phyloP scores from a whole-genome alignment of 345 rosid species.

The Salix brachista region DNA sequence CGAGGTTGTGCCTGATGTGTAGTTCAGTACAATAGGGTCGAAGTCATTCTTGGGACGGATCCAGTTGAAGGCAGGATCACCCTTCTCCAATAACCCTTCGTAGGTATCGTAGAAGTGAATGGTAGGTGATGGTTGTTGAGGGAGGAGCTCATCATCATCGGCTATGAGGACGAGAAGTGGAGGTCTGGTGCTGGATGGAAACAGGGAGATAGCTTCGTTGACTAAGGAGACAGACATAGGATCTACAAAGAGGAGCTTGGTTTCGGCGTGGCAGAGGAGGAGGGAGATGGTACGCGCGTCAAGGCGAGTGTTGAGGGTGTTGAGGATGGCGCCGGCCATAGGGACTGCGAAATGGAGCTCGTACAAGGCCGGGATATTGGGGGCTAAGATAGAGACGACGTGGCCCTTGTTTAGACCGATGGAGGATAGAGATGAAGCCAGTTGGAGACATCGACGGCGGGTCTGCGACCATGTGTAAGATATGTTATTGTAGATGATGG shows the following conservation, averaged over 20 bases:
- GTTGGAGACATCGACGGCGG: constrained; percentile 59
- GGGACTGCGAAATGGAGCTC: constrained; percentile 91
- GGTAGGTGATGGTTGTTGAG: not conserved
- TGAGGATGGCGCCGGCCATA: constrained; percentile 72
- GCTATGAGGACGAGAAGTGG: constrained; percentile 51
- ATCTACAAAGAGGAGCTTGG: constrained; percentile 70
- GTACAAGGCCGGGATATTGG: constrained; percentile 72
- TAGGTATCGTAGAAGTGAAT: constrained; percentile 19
- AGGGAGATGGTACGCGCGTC: constrained; percentile 68
- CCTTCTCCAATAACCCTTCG: constrained; percentile 13
- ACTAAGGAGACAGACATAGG: constrained; percentile 30
- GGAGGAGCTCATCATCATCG: constrained; percentile 33
- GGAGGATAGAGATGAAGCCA: constrained; percentile 68
- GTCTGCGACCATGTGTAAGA: constrained; percentile 72
- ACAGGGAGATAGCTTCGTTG: constrained; percentile 48
- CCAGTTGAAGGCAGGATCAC: constrained; percentile 22
- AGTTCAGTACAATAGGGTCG: constrained; percentile 21
- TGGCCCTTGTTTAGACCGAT: constrained; percentile 43
- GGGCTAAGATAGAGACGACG: constrained; percentile 69
- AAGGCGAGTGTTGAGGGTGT: constrained; percentile 76
- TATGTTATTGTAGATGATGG: constrained; percentile 49
- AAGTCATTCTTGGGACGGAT: constrained; percentile 19
- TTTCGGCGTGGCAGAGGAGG: constrained; percentile 59
- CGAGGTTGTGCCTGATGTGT: constrained; percentile 27
- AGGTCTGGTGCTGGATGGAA: constrained; percentile 22